Evolutionary conservation across 2,329 filamentous ascomycete species (phyloP).

Genomic region (Aspergillus luchuensis): DNA sequence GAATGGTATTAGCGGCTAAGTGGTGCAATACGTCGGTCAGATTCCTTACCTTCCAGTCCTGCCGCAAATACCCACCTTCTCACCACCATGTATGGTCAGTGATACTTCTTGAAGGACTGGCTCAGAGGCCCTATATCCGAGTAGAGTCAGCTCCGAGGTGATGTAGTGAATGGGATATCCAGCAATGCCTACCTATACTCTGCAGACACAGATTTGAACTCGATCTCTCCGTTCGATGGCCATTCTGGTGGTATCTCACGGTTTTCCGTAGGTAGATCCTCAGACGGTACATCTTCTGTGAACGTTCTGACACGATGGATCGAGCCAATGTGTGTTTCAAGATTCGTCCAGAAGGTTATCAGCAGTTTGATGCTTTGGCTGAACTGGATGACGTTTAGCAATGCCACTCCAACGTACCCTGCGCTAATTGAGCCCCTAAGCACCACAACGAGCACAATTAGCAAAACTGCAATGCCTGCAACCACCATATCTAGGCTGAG

Average conservation of each 20-base stretch:
- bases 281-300: constrained; percentile 46
- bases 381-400: constrained; percentile 58
- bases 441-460: constrained; percentile 54
- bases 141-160: constrained; percentile 14
- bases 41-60: constrained; percentile 40
- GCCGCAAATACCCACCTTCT: constrained; percentile 47
- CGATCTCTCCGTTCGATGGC: constrained; percentile 47
- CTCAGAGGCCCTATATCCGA: constrained; percentile 26
- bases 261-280: constrained; percentile 48
- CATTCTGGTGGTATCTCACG: constrained; percentile 43
- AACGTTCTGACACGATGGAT: constrained; percentile 60
- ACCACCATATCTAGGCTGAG: constrained; percentile 56
- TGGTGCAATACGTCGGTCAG: not conserved
- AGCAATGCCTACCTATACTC: constrained; percentile 41
- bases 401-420: constrained; percentile 55
- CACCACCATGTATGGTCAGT: constrained; percentile 46
- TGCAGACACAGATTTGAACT: constrained; percentile 49
- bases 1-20: constrained; percentile 4
- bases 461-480: constrained; percentile 49
- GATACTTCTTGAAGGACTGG: constrained; percentile 51
- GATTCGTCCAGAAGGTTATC: constrained; percentile 57
- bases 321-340: constrained; percentile 62
- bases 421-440: constrained; percentile 47
- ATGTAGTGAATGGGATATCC: not conserved
- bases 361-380: constrained; percentile 54